These are phyloP conservation scores for Colletotrichum australisinense DNA, from an alignment of 2,329 filamentous ascomycete species.

Conservation along the genomic window DNA sequence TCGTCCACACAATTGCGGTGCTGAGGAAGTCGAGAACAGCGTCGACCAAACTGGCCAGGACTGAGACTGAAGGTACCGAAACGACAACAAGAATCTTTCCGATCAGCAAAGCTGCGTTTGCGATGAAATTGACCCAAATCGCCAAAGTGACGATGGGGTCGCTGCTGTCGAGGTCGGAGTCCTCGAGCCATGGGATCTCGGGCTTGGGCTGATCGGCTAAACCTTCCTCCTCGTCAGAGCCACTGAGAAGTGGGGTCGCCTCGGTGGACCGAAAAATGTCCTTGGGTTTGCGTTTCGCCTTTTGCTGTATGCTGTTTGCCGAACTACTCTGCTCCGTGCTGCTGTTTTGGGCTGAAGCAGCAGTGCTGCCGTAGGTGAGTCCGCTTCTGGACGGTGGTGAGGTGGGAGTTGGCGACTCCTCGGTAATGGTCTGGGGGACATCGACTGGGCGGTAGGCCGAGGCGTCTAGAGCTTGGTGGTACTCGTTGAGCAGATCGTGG, in stretches of 20 bases:
- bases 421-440: constrained; percentile 80
- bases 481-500: constrained; percentile 91
- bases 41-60: constrained; percentile 83
- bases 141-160: constrained; percentile 85
- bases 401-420: constrained; percentile 63
- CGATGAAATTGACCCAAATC: constrained; percentile 86
- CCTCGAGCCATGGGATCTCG: constrained; percentile 77
- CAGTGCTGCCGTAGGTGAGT: constrained; percentile 36
- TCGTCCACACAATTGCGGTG: constrained; percentile 84
- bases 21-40: constrained; percentile 84
- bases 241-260: constrained; percentile 72
- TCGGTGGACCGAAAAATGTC: constrained; percentile 85
- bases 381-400: constrained; percentile 40
- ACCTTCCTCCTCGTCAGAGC: constrained; percentile 53
- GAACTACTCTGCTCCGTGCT: constrained; percentile 34
- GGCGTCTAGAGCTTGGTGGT: constrained; percentile 71
- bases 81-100: constrained; percentile 83
- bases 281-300: constrained; percentile 83
- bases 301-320: constrained; percentile 49
- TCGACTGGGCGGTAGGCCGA: constrained; percentile 66
- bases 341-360: constrained; percentile 31
- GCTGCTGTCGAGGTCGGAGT: constrained; percentile 77
- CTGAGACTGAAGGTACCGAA: constrained; percentile 83
- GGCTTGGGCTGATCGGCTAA: constrained; percentile 53
- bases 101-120: constrained; percentile 79